Percentiles rank a stretch among this genome's conserved stretches.
phyloP scores from a whole-genome alignment of 2,329 filamentous ascomycete species.

The Scolecobasidium constrictum region DNA sequence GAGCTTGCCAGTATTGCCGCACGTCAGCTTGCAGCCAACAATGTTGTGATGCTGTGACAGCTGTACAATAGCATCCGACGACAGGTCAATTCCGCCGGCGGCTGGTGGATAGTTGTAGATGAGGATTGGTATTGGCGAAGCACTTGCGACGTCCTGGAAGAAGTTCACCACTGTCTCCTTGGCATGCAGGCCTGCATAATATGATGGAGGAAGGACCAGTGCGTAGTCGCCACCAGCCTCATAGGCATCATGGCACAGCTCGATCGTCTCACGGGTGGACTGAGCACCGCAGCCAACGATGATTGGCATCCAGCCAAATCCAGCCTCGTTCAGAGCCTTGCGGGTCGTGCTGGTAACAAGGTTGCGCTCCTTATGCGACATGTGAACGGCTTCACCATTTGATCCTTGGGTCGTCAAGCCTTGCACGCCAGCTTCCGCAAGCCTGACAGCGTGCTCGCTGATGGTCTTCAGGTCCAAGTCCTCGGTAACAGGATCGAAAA shows the following conservation, averaged over 20 bases:
- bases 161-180: constrained; percentile 49
- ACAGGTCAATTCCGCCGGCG: constrained; percentile 51
- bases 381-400: constrained; percentile 74
- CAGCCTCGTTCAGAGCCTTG: constrained; percentile 54
- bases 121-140: constrained; percentile 52
- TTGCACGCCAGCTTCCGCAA: constrained; percentile 61
- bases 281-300: constrained; percentile 68
- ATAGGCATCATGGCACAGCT: constrained; percentile 57
- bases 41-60: constrained; percentile 54
- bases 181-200: constrained; percentile 59
- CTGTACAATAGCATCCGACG: constrained; percentile 50
- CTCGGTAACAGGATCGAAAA: constrained; percentile 30
- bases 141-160: constrained; percentile 54
- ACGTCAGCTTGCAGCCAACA: constrained; percentile 58
- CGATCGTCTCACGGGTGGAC: constrained; percentile 61
- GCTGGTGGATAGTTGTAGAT: constrained; percentile 63
- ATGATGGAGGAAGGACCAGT: constrained; percentile 64
- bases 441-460: constrained; percentile 45
- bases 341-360: constrained; percentile 60
- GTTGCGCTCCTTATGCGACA: constrained; percentile 59
- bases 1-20: constrained; percentile 60
- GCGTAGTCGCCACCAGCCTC: constrained; percentile 63
- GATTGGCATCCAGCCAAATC: constrained; percentile 55
- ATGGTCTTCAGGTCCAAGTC: constrained; percentile 30
- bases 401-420: constrained; percentile 70